These are phyloP conservation scores for Ustilago cynodontis DNA, from an alignment of 1,284 basidiomycete genomes.

Conservation along the genomic window DNA sequence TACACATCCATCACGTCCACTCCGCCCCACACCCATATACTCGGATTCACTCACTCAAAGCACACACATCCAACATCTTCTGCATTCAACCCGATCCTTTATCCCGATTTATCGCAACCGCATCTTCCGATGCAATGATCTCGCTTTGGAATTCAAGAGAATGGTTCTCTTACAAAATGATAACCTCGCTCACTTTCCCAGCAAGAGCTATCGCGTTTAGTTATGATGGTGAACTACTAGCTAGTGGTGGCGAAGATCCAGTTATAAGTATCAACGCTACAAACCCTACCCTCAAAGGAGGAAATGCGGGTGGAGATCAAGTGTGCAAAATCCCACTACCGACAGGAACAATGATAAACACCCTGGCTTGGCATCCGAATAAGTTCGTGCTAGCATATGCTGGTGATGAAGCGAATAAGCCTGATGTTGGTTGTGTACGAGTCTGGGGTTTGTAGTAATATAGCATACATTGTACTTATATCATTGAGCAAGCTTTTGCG, in stretches of 20 bases:
- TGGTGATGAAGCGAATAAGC: conserved; percentile 44
- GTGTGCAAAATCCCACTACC: conserved; percentile 39
- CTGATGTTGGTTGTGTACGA: conserved; percentile 25
- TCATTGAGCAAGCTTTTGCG: too few species aligned
- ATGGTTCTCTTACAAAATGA: conserved; percentile 46
- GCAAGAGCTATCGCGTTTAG: conserved; percentile 61
- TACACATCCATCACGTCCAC: conserved; percentile 46
- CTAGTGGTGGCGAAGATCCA: conserved; percentile 61
- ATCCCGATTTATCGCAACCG: conserved; percentile 56
- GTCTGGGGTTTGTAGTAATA: conserved; percentile 24
- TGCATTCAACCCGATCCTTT: conserved; percentile 59
- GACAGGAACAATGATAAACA: conserved; percentile 42
- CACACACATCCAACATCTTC: conserved; percentile 62
- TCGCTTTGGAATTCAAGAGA: conserved; percentile 50
- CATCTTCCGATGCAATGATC: conserved; percentile 56
- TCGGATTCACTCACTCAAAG: conserved; percentile 34
- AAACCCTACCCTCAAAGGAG: background rate
- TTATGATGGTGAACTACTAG: conserved; percentile 64
- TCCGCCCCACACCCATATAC: conserved; percentile 4
- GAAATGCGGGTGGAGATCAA: conserved; percentile 10
- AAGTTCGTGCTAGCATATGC: conserved; percentile 59
- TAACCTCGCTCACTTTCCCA: conserved; percentile 45
- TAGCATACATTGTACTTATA: too few species aligned
- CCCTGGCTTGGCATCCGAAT: conserved; percentile 58
- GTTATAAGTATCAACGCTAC: conserved; percentile 49